These are phyloP conservation scores for Penicillium verrucosum DNA, from an alignment of 2,329 filamentous ascomycete species.

Conservation along the genomic window DNA sequence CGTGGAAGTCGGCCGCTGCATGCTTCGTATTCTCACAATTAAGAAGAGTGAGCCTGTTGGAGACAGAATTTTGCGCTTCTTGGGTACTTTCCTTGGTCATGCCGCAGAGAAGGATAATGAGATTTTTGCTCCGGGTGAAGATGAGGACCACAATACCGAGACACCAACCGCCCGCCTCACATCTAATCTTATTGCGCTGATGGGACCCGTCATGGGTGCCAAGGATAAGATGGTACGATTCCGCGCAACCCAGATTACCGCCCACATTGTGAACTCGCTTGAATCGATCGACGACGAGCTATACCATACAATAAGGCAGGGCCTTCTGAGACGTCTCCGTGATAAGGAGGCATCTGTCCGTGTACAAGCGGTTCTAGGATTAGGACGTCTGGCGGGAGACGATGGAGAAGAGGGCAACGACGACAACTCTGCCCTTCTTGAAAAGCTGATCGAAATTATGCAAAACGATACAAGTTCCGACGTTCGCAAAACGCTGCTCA, in stretches of 20 bases:
- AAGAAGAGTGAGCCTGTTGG: conserved; percentile 90
- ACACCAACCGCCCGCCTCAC: conserved; percentile 81
- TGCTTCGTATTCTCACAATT: conserved; percentile 76
- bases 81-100: conserved; percentile 80
- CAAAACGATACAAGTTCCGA: conserved; percentile 94
- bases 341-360: conserved; percentile 94
- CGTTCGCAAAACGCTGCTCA: conserved; percentile 79
- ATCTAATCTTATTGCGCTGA: conserved; percentile 66
- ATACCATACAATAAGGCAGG: conserved; percentile 76
- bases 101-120: conserved; percentile 66
- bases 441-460: conserved; percentile 80
- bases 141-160: conserved; percentile 68
- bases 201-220: conserved; percentile 72
- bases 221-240: conserved; percentile 95
- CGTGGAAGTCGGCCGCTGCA: conserved; percentile 75
- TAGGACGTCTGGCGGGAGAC: conserved; percentile 80
- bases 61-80: conserved; percentile 79
- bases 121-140: conserved; percentile 59
- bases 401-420: conserved; percentile 56
- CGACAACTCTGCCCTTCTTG: conserved; percentile 64
- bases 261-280: conserved; percentile 87
- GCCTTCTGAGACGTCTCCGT: conserved; percentile 77
- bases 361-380: conserved; percentile 83
- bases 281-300: conserved; percentile 89
- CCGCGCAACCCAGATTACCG: conserved; percentile 81